Evolutionary conservation across 1,284 basidiomycete genomes (phyloP).

Genomic region (Takashimella tepidaria): DNA sequence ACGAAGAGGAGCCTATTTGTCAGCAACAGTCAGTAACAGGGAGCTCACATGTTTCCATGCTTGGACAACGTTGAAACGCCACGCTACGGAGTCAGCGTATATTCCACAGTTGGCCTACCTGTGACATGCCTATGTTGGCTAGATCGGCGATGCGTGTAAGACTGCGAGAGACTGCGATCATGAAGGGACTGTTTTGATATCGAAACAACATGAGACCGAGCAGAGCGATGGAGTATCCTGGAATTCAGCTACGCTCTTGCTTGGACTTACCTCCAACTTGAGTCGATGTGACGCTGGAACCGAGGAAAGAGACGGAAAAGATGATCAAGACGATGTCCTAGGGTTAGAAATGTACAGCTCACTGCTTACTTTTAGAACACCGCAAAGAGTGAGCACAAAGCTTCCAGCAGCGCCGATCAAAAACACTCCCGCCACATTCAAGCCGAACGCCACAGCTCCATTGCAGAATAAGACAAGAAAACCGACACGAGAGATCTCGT

Average conservation of each 20-base stretch:
- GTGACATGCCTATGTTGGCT: background rate
- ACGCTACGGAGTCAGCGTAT: background rate
- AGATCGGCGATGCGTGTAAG: background rate
- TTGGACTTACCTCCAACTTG: background rate
- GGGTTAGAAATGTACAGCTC: background rate
- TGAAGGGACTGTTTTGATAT: background rate
- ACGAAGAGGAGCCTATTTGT: background rate
- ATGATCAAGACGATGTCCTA: background rate
- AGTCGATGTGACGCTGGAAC: background rate
- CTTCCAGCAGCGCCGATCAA: constrained; percentile 82
- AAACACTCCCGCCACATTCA: constrained; percentile 87
- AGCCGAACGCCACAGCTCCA: constrained; percentile 77
- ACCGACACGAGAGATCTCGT: constrained; percentile 62
- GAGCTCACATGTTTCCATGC: background rate
- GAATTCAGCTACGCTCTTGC: background rate
- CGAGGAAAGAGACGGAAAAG: background rate
- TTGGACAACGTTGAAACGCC: background rate
- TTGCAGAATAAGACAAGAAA: constrained; percentile 71
- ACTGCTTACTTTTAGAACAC: constrained; percentile 74
- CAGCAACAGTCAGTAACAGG: background rate
- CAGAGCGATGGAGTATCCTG: constrained; percentile 32
- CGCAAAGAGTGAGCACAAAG: constrained; percentile 82
- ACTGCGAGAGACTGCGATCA: background rate
- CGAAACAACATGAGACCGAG: constrained; percentile 30
- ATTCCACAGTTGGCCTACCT: background rate